Conservation (phyloP, 805 yeast species). For the Suhomyces vadensis region DNA sequence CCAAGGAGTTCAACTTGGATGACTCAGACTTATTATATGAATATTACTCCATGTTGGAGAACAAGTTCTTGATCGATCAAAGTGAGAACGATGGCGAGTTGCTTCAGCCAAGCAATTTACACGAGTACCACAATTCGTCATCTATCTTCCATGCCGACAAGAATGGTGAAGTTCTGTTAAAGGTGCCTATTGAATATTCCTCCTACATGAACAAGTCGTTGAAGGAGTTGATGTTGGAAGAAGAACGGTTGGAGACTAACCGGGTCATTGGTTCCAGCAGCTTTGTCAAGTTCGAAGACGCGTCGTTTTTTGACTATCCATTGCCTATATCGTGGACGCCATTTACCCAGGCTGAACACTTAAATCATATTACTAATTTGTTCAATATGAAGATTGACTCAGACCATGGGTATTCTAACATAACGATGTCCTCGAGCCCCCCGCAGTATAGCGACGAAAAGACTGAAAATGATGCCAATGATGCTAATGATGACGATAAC, state of each 20-base stretch:
- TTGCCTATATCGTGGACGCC: conserved; percentile 45
- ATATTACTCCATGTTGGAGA: conserved; percentile 5
- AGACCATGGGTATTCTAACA: conserved; percentile 31
- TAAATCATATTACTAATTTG: conserved; percentile 22
- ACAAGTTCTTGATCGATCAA: neutral
- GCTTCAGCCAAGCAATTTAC: neutral
- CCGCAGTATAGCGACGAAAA: neutral
- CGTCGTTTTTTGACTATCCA: conserved; percentile 27
- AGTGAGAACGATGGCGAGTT: neutral
- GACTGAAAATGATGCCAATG: neutral
- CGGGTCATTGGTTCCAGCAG: conserved; percentile 28
- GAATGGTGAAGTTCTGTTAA: conserved; percentile 13
- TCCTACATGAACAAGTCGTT: conserved; percentile 24
- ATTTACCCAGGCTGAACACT: conserved; percentile 26
- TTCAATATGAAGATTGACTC: conserved; percentile 27
- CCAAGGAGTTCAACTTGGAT: conserved; percentile 19
- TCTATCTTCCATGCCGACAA: conserved; percentile 8
- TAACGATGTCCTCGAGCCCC: conserved; percentile 19
- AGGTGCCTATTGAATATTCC: conserved; percentile 20
- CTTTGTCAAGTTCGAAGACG: conserved; percentile 24
- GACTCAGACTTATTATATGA: conserved; percentile 1
- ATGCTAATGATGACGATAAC: neutral
- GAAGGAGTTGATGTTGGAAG: conserved; percentile 24
- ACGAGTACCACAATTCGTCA: neutral
- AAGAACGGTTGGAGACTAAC: conserved; percentile 22